A percentile compares a stretch with the other conserved stretches of the same genome.
Conservation (phyloP, 1,284 basidiomycete genomes). For the Pseudozyma sp. region DNA sequence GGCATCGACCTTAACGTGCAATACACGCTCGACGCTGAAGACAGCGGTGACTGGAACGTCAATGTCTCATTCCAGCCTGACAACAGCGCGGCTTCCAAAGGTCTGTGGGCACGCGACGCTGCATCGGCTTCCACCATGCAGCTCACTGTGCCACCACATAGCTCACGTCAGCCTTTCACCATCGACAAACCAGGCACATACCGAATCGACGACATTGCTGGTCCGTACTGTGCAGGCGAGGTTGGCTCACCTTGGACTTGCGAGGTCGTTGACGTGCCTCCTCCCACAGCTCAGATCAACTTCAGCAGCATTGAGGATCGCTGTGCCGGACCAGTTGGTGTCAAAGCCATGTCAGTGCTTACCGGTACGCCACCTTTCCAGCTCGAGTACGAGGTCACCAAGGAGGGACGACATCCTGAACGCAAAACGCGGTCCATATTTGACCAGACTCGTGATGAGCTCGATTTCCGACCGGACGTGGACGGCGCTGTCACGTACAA, state of each 20-base stretch:
- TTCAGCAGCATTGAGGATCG: conserved; percentile 85
- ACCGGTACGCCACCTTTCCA: conserved; percentile 91
- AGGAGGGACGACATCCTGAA: conserved; percentile 69
- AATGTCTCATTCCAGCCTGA: conserved; percentile 47
- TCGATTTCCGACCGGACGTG: conserved; percentile 85
- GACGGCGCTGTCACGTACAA: conserved; percentile 90
- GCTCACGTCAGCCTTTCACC: conserved; percentile 19
- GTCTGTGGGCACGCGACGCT: conserved; percentile 35
- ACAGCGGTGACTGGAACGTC: conserved; percentile 40
- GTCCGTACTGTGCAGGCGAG: conserved; percentile 75
- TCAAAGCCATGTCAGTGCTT: conserved; percentile 85
- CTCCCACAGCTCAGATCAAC: conserved; percentile 83
- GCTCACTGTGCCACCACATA: conserved; percentile 30
- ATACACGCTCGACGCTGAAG: conserved; percentile 21
- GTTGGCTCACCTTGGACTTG: conserved; percentile 63
- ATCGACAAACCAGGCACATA: conserved; percentile 80
- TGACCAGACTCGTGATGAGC: conserved; percentile 80
- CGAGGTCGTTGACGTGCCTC: conserved; percentile 72
- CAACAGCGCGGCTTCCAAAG: conserved; percentile 41
- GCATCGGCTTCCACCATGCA: conserved; percentile 36
- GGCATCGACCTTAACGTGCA: conserved; percentile 40
- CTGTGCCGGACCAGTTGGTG: conserved; percentile 93
- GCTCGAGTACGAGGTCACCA: conserved; percentile 82
- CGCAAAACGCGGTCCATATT: conserved; percentile 74
- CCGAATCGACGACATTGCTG: conserved; percentile 78